Conservation (phyloP, 2,329 filamentous ascomycete genomes). For the Colletotrichum truncatum region DNA sequence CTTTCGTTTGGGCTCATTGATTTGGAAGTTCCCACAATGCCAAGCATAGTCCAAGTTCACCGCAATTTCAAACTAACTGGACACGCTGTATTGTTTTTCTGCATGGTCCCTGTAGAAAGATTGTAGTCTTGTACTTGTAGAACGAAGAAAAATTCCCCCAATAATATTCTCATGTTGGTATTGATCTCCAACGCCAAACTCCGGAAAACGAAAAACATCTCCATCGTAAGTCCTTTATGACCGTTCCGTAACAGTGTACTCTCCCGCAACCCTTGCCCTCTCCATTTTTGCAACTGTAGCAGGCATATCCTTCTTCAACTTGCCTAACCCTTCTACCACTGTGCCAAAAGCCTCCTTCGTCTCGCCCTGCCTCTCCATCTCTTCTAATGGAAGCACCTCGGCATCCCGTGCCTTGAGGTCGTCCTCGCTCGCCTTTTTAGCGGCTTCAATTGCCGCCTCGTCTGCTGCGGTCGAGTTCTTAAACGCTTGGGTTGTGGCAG, state of each 20-base stretch:
- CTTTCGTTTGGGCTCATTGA: neutral
- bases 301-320: constrained; percentile 68
- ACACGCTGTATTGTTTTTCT: no score
- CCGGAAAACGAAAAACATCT: neutral
- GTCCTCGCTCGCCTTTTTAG: constrained; percentile 29
- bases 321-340: constrained; percentile 60
- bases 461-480: constrained; percentile 54
- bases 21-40: neutral
- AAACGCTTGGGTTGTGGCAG: constrained; percentile 52
- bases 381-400: constrained; percentile 39
- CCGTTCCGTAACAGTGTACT: constrained; percentile 61
- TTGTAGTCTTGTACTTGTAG: neutral
- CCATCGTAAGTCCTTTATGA: constrained; percentile 11
- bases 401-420: constrained; percentile 34
- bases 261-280: constrained; percentile 66
- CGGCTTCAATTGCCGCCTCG: constrained; percentile 46
- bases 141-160: neutral
- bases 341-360: constrained; percentile 56
- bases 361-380: constrained; percentile 53
- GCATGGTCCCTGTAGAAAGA: no score
- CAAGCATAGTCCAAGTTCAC: neutral
- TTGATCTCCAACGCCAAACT: constrained; percentile 12
- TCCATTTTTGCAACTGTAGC: constrained; percentile 72
- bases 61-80: neutral
- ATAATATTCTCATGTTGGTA: constrained; percentile 4